Conservation (phyloP, 108 stramenopile genomes). For the Nannochloropsis oceanica region DNA sequence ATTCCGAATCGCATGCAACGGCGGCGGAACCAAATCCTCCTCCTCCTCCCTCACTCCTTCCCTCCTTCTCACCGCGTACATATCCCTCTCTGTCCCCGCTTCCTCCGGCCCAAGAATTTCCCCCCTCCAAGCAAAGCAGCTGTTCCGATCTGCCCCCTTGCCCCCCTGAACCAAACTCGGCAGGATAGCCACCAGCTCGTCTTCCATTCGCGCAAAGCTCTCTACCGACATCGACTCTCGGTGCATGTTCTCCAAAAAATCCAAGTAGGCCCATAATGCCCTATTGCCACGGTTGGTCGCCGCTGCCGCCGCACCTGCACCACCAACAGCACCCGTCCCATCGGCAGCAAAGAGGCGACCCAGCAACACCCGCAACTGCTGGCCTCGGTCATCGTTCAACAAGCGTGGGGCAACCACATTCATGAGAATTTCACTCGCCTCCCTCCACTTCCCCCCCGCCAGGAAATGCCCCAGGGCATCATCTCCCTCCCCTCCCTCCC, state of each 20-base stretch:
- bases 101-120: background rate
- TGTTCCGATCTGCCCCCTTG: background rate
- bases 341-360: background rate
- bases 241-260: background rate
- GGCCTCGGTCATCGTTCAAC: background rate
- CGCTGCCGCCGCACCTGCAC: background rate
- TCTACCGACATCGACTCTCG: background rate
- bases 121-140: background rate
- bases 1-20: background rate
- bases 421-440: background rate
- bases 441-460: background rate
- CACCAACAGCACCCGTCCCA: too few species aligned
- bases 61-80: background rate
- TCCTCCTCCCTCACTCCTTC: background rate
- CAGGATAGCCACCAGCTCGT: background rate
- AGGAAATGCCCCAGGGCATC: background rate
- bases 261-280: background rate
- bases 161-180: background rate
- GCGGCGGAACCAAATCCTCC: background rate
- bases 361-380: background rate
- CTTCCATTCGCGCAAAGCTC: background rate
- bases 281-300: background rate
- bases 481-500: background rate
- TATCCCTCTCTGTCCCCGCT: background rate
- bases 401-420: background rate